Base-by-base conservation (phyloP, 176 grass and related monocot genomes). In the Puya raimondii region DNA sequence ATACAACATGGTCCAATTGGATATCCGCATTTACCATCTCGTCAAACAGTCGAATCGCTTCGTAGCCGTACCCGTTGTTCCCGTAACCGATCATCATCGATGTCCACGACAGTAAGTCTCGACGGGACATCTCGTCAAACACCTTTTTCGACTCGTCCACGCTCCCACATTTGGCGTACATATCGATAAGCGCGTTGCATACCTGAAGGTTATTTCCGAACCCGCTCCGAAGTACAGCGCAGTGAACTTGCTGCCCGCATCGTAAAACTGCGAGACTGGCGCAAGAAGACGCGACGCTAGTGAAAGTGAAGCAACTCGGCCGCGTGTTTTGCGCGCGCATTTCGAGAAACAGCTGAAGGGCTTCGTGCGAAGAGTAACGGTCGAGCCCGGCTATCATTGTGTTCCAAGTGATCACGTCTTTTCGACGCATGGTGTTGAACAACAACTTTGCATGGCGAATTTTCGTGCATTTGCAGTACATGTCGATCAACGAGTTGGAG, bases 81-180 rank as follows among this genome's bases (percentile, higher is more conserved):
- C 83, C 83, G 65, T 81, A 91, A 56, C 88, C 74, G 12, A 61
- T 68, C 71, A 87, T 79, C 78, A 91, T 78, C n/a, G 88, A 79
- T 67, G 78, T 84, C 81, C 84, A 87, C 0, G 84, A 81, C 10
- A 91, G 17, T 68, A 84, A 66, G 53, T 91, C 78, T 72, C 82
- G 84, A 54, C 50, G 64, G 58, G 18, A 1, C 58, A 84, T 86
- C 53, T 49, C 74, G 29, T 50, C 22, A 49, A 91, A 91, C 23
- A 87, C 59, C 72, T 76, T 86, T 23, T 70, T 82, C 26, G 69
- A 82, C 66, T 71, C 64, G 1, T 61, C 53, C 63, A 84, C 52
- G 53, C 58, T 74, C 29, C 88, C 88, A 74, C 84, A 81, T 61
- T 84, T 91, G 17, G 84, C 70, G 70, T 91, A 91, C 81, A 87